phyloP scores from a whole-genome alignment of 106 monocot genomes.

The Hemerocallis citrina region DNA sequence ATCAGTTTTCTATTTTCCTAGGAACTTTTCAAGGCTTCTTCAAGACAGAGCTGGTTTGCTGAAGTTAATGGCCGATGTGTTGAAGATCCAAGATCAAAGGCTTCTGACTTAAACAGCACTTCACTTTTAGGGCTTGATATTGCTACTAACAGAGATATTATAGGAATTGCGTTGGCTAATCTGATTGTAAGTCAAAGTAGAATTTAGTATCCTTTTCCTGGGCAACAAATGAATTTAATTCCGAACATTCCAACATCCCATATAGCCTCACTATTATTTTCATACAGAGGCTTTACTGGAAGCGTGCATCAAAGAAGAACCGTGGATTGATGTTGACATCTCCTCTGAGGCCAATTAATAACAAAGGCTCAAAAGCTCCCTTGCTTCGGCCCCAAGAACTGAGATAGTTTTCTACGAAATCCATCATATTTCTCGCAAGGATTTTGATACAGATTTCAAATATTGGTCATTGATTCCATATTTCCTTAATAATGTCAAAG shows the following conservation, averaged over 20 bases:
- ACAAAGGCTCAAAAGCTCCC: conserved; percentile 19
- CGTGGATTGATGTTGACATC: conserved; percentile 65
- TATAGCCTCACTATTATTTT: background rate
- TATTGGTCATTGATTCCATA: too few species aligned
- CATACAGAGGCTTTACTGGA: conserved; percentile 68
- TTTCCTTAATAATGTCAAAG: too few species aligned
- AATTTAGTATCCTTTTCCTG: background rate
- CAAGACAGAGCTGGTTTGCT: conserved; percentile 53
- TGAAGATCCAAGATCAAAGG: conserved; percentile 62
- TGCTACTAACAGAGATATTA: conserved; percentile 67
- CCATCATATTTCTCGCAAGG: too few species aligned
- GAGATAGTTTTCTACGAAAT: conserved; percentile 29
- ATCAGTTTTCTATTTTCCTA: conserved; percentile 7
- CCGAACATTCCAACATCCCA: background rate
- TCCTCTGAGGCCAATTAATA: conserved; percentile 36
- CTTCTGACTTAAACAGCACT: conserved; percentile 51
- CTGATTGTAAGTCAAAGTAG: conserved; percentile 42
- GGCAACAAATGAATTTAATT: background rate
- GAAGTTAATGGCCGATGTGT: conserved; percentile 56
- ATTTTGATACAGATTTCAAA: too few species aligned
- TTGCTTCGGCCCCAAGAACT: conserved; percentile 53
- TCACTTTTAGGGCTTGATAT: conserved; percentile 45
- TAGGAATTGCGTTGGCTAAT: conserved; percentile 63
- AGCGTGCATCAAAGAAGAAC: conserved; percentile 51
- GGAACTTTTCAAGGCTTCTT: conserved; percentile 56